Base-by-base conservation (phyloP, 257 asterid species). In the Scutellaria galericulata region DNA sequence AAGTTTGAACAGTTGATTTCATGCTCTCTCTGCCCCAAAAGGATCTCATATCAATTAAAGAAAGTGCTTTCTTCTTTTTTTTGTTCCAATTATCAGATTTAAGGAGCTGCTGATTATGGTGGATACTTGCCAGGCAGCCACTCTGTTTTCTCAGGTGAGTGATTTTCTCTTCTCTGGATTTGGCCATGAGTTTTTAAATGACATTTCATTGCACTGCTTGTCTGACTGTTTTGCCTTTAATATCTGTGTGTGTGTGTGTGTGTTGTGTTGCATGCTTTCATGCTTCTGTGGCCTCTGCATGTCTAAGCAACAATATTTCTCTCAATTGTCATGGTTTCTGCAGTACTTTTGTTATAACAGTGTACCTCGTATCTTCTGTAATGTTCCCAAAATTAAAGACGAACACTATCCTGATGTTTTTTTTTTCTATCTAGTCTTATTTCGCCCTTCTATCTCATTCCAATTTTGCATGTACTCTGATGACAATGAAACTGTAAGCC, bases 111-210 rank as follows among this genome's bases (percentile, higher is more conserved):
- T 95, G 80, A 95, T 95, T 68, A 92, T 95, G 99, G 98, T 92
- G 56, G 99, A 95, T 79, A 95, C 99, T 75, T 92, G 99, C 84
- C 99, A 92, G 84, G 99, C 99, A n/a, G 98, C 98, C 75, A 95
- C 99, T 44, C 95, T 90, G 50, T 95, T 92, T 85, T 86, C 91
- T 77, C 98, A 95, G 89, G 99, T 92, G 76, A 75, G 75, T 73
- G 54, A 72, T 57, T 46, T 10, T 51, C 68, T 72, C 67, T 58
- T 68, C 45, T 45, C 66, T 47, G 42, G 31, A 61, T 68, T 13
- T 66, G 31, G 52, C 60, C 11, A 39, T 14, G 58, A 35, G 53
- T 27, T 78, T 27, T 14, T 22, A n/a, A 45, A 40, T 50, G 37
- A 31, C 37, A 18, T 3, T 48, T 15, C 5, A 41, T 31, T 20